phyloP scores from a whole-genome alignment of 2,329 filamentous ascomycete genomes.

The Chrysoporthe cubensis region DNA sequence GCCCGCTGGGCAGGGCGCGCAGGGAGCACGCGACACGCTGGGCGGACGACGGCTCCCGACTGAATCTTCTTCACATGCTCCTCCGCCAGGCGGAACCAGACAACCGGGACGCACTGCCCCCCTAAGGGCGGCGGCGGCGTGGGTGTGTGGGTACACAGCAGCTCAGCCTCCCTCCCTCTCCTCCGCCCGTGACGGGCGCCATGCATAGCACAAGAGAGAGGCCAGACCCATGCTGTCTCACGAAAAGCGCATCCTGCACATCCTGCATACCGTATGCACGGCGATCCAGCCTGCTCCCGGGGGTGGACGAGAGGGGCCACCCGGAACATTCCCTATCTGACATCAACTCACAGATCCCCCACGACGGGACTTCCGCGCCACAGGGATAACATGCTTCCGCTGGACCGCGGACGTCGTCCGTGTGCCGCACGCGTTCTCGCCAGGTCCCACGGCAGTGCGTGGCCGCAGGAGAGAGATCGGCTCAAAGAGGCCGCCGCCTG shows the following conservation, averaged over 20 bases:
- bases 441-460: too few relatives aligned
- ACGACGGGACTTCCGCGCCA: background rate
- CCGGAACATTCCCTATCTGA: slow-evolving; percentile 27
- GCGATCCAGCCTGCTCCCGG: background rate
- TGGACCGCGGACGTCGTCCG: background rate
- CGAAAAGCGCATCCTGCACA: background rate
- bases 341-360: slow-evolving; percentile 15
- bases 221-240: slow-evolving; percentile 3
- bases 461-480: too few relatives aligned
- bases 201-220: background rate
- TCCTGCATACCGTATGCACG: background rate
- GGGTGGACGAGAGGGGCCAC: background rate
- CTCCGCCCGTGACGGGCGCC: background rate
- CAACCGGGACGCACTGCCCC: slow-evolving; percentile 12
- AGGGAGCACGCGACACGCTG: background rate
- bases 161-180: background rate
- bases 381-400: slow-evolving; percentile 9
- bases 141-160: background rate
- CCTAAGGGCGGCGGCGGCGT: too few relatives aligned
- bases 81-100: slow-evolving; percentile 19
- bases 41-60: too few relatives aligned
- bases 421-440: too few relatives aligned
- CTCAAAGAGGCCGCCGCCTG: too few relatives aligned
- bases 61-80: slow-evolving; percentile 6
- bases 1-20: background rate